Percentiles rank a stretch among this genome's conserved stretches.
phyloP scores from a whole-genome alignment of 78 protist genomes.

The Paulinella micropora region DNA sequence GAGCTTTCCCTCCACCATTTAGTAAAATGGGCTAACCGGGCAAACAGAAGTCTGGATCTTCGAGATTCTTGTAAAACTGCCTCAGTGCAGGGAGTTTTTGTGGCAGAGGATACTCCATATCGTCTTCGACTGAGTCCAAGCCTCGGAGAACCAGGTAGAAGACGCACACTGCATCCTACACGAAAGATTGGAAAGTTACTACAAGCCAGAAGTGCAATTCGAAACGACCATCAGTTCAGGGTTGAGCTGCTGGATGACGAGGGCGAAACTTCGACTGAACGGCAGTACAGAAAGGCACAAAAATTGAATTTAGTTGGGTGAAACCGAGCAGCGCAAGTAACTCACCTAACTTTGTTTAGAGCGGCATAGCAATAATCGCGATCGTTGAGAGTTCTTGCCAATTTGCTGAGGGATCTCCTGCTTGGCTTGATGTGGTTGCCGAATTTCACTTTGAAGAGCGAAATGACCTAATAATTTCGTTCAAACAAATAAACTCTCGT shows the following conservation, averaged over 20 bases:
- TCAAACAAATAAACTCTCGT: too few species aligned
- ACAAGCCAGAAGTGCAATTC: too few species aligned
- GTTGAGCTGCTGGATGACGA: conserved; percentile 53
- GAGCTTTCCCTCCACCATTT: too few species aligned
- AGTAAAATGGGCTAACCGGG: too few species aligned
- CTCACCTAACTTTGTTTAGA: not conserved
- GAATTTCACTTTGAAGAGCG: not conserved
- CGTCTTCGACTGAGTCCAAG: conserved; percentile 77
- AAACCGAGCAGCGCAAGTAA: not conserved
- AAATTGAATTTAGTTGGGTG: not conserved
- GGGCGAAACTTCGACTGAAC: conserved; percentile 50
- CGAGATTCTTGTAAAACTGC: too few species aligned
- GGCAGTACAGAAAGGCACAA: not conserved
- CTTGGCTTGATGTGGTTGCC: not conserved
- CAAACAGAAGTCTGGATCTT: too few species aligned
- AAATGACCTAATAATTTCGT: too few species aligned
- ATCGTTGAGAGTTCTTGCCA: not conserved
- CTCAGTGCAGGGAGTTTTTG: too few species aligned
- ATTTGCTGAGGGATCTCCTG: not conserved
- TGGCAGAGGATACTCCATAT: too few species aligned
- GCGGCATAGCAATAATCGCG: conserved; percentile 24
- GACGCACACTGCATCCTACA: conserved; percentile 59
- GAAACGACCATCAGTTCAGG: conserved; percentile 28
- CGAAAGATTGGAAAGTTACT: too few species aligned
- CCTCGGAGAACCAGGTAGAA: conserved; percentile 83